These are phyloP conservation scores for Suhomyces choctaworum DNA, from an alignment of 1,139 yeast genomes.

Conservation along the genomic window DNA sequence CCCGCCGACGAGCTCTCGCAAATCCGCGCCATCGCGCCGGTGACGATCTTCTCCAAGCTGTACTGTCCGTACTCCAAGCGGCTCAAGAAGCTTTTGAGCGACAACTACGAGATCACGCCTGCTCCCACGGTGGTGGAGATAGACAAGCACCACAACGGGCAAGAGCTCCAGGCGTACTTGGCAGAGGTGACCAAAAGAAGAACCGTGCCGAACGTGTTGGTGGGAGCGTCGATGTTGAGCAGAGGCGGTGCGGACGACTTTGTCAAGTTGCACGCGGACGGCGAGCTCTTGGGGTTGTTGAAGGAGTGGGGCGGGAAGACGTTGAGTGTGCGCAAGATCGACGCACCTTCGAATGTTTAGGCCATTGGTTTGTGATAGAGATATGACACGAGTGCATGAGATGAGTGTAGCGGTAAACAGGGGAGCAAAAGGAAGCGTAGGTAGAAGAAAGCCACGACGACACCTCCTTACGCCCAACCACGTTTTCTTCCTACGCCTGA, in stretches of 20 bases:
- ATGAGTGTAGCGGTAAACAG: too few relatives aligned
- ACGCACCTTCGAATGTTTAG: conserved; percentile 51
- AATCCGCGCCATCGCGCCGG: conserved; percentile 64
- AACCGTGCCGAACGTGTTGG: conserved; percentile 72
- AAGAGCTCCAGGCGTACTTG: conserved; percentile 59
- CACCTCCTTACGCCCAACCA: too few relatives aligned
- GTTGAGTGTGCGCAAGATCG: conserved; percentile 52
- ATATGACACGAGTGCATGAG: too few relatives aligned
- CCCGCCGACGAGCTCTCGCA: conserved; percentile 60
- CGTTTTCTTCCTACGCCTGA: background rate
- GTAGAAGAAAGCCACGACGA: too few relatives aligned
- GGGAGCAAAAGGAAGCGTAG: too few relatives aligned
- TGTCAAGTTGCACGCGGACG: conserved; percentile 56
- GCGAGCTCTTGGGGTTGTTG: conserved; percentile 50
- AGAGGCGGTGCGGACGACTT: conserved; percentile 85
- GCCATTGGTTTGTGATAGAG: too few relatives aligned
- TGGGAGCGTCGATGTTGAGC: conserved; percentile 54
- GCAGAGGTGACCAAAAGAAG: conserved; percentile 57
- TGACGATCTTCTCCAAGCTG: conserved; percentile 69
- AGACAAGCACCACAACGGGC: conserved; percentile 72
- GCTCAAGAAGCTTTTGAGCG: conserved; percentile 64
- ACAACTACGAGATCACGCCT: conserved; percentile 72
- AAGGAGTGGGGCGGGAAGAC: conserved; percentile 64
- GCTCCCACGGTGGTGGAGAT: conserved; percentile 74
- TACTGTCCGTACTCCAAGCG: conserved; percentile 74